Conservation (phyloP, 139 green algal species). For the Zygnema cylindricum region DNA sequence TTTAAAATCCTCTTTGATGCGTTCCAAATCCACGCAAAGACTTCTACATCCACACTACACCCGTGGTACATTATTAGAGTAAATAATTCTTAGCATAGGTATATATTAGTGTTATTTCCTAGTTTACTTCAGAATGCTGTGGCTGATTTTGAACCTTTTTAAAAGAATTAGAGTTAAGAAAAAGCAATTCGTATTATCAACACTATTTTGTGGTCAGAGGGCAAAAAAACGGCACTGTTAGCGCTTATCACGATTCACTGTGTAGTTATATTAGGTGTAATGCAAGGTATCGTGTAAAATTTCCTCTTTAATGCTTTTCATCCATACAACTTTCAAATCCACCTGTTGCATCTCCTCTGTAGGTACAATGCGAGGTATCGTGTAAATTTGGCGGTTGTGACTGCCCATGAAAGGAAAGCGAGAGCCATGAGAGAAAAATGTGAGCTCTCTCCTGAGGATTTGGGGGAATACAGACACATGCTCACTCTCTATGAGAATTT, state of each 20-base stretch:
- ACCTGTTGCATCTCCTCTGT: neutral
- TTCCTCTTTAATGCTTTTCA: neutral
- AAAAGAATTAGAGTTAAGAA: no score
- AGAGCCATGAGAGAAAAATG: neutral
- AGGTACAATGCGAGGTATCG: slow-evolving; percentile 41
- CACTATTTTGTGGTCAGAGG: neutral
- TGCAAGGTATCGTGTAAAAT: neutral
- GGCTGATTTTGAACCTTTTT: no score
- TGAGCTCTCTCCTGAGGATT: neutral
- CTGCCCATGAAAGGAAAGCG: slow-evolving; percentile 27
- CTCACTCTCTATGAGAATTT: slow-evolving; percentile 51
- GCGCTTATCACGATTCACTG: no score
- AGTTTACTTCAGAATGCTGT: no score
- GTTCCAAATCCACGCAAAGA: no score
- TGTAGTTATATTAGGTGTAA: no score
- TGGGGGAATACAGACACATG: slow-evolving; percentile 51
- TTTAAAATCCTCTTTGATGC: no score
- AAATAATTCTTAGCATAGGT: no score
- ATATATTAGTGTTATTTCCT: no score
- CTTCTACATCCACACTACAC: no score
- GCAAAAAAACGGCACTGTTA: no score
- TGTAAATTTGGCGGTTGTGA: slow-evolving; percentile 45
- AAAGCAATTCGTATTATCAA: neutral
- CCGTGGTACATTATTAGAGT: no score
- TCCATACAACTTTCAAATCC: neutral